Evolutionary conservation across 371 early-diverging fungal species (phyloP).

Genomic region (Lichtheimia hyalospora): DNA sequence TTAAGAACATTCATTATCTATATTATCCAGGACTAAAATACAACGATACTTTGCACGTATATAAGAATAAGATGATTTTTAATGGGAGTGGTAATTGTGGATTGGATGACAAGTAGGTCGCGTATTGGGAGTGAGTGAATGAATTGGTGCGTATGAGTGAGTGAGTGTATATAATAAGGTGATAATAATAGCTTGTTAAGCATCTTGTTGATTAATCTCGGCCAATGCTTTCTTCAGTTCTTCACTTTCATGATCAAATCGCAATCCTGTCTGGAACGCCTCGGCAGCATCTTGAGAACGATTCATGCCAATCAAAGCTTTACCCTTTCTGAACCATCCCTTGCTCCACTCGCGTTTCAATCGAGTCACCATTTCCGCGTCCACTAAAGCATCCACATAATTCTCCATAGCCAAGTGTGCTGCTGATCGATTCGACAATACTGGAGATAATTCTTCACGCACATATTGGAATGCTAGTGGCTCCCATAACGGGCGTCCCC

Average conservation of each 20-base stretch:
- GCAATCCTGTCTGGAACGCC: conserved; percentile 66
- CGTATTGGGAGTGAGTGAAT: too few species aligned
- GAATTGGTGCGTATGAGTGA: too few species aligned
- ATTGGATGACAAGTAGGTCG: too few species aligned
- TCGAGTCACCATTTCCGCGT: conserved; percentile 74
- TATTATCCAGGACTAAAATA: too few species aligned
- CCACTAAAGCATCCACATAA: conserved; percentile 74
- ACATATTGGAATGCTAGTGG: conserved; percentile 60
- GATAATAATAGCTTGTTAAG: neutral
- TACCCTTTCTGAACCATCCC: conserved; percentile 81
- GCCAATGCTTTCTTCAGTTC: conserved; percentile 53
- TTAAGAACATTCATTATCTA: too few species aligned
- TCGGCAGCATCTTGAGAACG: conserved; percentile 67
- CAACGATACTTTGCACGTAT: too few species aligned
- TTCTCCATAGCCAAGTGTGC: conserved; percentile 66
- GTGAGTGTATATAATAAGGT: too few species aligned
- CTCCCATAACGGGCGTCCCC: conserved; percentile 80
- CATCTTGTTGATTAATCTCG: conserved; percentile 6
- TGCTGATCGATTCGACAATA: conserved; percentile 74
- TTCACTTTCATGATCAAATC: conserved; percentile 69
- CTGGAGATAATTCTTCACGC: conserved; percentile 69
- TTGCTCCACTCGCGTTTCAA: conserved; percentile 78
- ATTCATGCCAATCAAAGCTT: conserved; percentile 67
- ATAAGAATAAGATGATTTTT: neutral
- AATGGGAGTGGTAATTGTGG: too few species aligned